A percentile compares a stretch with the other conserved stretches of the same genome.
phyloP scores from a whole-genome alignment of 1,139 yeast species.

The Schwanniomyces etchellsii region DNA sequence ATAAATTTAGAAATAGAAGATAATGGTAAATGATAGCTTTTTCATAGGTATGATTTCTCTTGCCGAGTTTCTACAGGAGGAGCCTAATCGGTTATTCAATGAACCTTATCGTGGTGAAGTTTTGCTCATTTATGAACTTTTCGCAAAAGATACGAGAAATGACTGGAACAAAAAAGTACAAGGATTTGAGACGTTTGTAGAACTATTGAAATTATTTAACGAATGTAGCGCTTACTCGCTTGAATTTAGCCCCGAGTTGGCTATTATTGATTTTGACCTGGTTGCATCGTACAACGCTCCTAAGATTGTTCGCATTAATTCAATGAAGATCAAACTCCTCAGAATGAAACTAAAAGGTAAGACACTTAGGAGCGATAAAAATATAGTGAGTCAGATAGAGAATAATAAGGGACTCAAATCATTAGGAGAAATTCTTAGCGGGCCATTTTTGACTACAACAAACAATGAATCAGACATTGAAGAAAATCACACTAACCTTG shows the following conservation, averaged over 20 bases:
- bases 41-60: too few species aligned
- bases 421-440: conserved; percentile 1
- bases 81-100: too few species aligned
- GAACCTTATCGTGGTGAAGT: conserved; percentile 17
- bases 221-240: conserved; percentile 18
- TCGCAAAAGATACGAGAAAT: not conserved
- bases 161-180: conserved; percentile 1
- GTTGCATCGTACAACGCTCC: not conserved
- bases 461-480: not conserved
- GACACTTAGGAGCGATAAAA: conserved; percentile 3
- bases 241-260: conserved; percentile 3
- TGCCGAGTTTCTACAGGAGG: too few species aligned
- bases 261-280: not conserved
- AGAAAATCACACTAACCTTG: conserved; percentile 3
- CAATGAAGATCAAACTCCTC: conserved; percentile 13
- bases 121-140: conserved; percentile 12
- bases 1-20: not conserved
- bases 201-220: conserved; percentile 17
- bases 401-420: not conserved
- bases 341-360: conserved; percentile 10
- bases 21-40: too few species aligned
- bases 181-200: conserved; percentile 9
- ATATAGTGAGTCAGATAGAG: conserved; percentile 1
- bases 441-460: conserved; percentile 11
- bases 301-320: conserved; percentile 13